Base-by-base conservation (phyloP, 129 eudicot genomes). In the Solidago caesia region DNA sequence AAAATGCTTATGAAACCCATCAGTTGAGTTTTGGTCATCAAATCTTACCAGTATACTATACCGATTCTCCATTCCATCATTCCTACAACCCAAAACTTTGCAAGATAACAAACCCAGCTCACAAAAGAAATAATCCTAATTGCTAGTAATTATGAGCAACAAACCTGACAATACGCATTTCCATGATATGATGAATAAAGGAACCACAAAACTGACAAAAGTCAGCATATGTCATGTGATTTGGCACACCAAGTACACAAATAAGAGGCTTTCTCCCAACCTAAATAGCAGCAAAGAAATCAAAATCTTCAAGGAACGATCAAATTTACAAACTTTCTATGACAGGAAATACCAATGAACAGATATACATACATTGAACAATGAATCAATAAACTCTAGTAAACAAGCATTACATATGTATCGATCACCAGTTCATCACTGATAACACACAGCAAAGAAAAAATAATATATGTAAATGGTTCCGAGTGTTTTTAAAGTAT, bases 181-280 rank as follows among this genome's bases (percentile, higher is more conserved):
- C 99, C 88, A 86, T 67, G 73, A 94, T 85, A 81, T 88, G 90
- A 71, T 88, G 96, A 76, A 94, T 83, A 68, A 88, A 94, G 7
- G 97, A 88, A 62, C 99, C 99, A 82, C 96, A 90, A 71, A 88
- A 94, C 77, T 84, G 97, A 72, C 97, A 94, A 65, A 94, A 94
- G 62, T 94, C 97, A 2, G 97, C 88, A 73, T 94, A 94, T 11
- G 99, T 94, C 97, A 91, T 91, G 90, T 94, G 99, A 77, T 88
- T 88, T 49, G 99, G 99, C 79, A 94, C 97, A 48, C 97, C 97
- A 16, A 94, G 89, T 44, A 94, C 97, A 84, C 97, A 90, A 29
- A 91, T 67, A 64, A 88, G 96, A 87, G 99, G 91, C 56, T 79
- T 84, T 73, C 99, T 83, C 27, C 89, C 96, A 71, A 87, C 96